A percentile compares a stretch with the other conserved stretches of the same genome.
These are phyloP conservation scores for Carex kokanica DNA, from an alignment of 176 grass and related monocot species.

Conservation along the genomic window DNA sequence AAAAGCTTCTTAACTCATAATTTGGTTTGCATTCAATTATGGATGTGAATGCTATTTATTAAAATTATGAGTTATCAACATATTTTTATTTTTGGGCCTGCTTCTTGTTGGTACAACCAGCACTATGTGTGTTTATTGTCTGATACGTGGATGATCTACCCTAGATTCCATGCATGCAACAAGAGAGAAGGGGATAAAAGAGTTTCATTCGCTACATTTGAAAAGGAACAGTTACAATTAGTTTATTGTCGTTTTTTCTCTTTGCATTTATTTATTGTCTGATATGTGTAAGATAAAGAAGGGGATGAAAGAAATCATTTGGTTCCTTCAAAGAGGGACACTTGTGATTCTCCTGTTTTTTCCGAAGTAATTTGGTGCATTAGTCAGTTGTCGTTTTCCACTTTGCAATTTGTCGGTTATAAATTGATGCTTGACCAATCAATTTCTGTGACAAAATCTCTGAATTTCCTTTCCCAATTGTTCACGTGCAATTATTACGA, in stretches of 20 bases:
- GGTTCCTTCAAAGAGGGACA: not conserved
- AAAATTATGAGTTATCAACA: not conserved
- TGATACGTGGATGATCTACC: not conserved
- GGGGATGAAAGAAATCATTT: constrained; percentile 7
- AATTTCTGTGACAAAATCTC: constrained; percentile 3
- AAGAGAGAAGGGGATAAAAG: not conserved
- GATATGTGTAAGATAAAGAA: not conserved
- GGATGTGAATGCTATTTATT: not conserved
- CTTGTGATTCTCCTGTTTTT: not conserved
- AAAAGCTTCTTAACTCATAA: not conserved
- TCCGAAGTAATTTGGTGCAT: not conserved
- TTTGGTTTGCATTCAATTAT: not conserved
- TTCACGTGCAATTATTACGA: not conserved
- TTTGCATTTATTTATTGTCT: not conserved
- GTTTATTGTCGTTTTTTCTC: not conserved
- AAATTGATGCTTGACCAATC: not conserved
- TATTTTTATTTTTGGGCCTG: not conserved
- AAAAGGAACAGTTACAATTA: not conserved
- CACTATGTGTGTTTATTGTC: not conserved
- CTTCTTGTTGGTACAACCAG: not conserved
- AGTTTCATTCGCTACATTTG: not conserved
- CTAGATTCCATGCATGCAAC: constrained; percentile 14
- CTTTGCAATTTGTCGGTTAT: constrained; percentile 7
- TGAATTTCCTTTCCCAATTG: not conserved
- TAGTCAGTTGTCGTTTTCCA: constrained; percentile 2